Conservation (phyloP, 1,284 basidiomycete genomes). For the Leccinum huronense region DNA sequence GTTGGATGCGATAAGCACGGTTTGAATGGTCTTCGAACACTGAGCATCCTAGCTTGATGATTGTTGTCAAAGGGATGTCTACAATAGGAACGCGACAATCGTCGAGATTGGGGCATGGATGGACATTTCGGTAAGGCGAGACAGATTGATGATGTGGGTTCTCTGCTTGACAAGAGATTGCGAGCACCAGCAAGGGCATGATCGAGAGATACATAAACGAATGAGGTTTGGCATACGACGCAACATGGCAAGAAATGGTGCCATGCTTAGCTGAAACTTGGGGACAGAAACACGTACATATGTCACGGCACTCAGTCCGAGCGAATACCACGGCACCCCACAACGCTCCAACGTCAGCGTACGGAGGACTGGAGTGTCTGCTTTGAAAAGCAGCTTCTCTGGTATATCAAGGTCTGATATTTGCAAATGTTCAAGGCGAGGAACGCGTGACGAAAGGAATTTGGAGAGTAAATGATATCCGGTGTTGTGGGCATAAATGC, state of each 20-base stretch:
- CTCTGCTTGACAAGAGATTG: background rate
- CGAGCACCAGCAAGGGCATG: background rate
- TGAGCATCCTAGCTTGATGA: background rate
- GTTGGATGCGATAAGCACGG: background rate
- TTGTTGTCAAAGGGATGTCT: too few relatives aligned
- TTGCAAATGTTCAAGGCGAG: conserved; percentile 10
- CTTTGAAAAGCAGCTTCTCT: background rate
- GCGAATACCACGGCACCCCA: background rate
- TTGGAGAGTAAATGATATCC: background rate
- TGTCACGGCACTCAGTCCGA: background rate
- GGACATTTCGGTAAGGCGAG: too few relatives aligned
- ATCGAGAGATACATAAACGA: background rate
- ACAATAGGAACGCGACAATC: too few relatives aligned
- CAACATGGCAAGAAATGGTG: conserved; percentile 26
- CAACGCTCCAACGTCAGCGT: background rate
- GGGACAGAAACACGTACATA: background rate
- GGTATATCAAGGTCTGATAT: background rate
- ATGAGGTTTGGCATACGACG: conserved; percentile 29
- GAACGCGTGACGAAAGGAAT: background rate
- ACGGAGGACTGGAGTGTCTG: conserved; percentile 3
- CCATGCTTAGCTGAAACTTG: background rate
- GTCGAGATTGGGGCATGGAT: too few relatives aligned
- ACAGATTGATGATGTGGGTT: background rate
- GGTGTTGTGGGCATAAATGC: background rate
- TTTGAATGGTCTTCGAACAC: background rate